Base-by-base conservation (phyloP, 1,139 yeast genomes). In the Geotrichum siamense region DNA sequence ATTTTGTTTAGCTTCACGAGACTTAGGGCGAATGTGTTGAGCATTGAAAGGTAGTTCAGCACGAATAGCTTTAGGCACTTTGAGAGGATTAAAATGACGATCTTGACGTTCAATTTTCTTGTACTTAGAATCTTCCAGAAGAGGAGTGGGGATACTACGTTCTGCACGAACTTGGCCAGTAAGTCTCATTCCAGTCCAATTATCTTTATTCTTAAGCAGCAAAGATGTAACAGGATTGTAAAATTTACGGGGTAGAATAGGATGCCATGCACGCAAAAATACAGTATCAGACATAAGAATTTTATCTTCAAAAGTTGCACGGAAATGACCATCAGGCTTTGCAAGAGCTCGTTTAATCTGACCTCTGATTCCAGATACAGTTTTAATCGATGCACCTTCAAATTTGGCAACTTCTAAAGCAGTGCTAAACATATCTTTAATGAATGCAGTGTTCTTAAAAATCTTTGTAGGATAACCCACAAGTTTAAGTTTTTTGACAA, bases 221-320 rank as follows among this genome's bases (percentile, higher is more conserved):
- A 89, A 70, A 1, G 98, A 91, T 0, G 97, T 85, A 22, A 93
- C 97, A 1, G 98, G 98, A 60, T 91, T 93, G 67, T 91, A 93
- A 65, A 86, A 91, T 61, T 79, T 79, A 62, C 91, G 82, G 13
- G 93, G 84, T 54, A 77, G 78, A 38, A 93, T 93, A 1, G 97
- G 97, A 62, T 87, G 89, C 98, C 98, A 93, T 1, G 97, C 91
- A 62, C 95, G 81, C 61, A 93, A 69, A 56, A 91, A 82, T 12
- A 93, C 75, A 42, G 85, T 83, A 63, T 91, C 98, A 51, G 94
- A 76, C 82, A 91, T 75, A 50, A 89, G 72, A 31, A 91, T 76
- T 67, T 89, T 91, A 62, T 93, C 99, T 64, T 93, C 99, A 64
- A 93, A 93, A 1, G 97, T 81, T n/a, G 98, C 98, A 62, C 99